Evolutionary conservation across 164 flowering plant species (phyloP), one percentile per base, ranked within the genome.

Genomic region (Kalanchoe fedtschenkoi): DNA sequence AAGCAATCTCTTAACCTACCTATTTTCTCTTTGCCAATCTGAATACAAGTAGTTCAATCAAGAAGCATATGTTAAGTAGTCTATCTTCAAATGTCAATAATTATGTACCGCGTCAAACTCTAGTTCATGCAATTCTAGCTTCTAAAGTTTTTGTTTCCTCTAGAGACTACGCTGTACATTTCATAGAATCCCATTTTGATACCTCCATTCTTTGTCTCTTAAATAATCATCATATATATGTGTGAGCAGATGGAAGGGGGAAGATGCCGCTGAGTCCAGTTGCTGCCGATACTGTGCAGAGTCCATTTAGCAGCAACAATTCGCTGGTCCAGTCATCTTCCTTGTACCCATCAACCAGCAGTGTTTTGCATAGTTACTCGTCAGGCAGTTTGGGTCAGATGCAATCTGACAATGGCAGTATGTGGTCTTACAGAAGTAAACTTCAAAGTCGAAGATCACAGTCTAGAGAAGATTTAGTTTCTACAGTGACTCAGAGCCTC

Each of bases 381-480:
- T 81, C 96, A 16, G 85, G 81, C 66, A 95, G 84, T 76, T 80
- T 95, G 71, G 93, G 91, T 35, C 95, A 91, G 74, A 87, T 88
- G 88, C 95, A 87, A 62, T 77, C 74, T 74, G 96, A 90, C 58
- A 79, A 74, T 60, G 71, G 71, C 76, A 74, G 71, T 63, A 77
- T 79, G 68, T 84, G 95, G 92, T 44, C 87, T 29, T 93, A 82
- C 71, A 77, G 97, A 75, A 53, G 95, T 72, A 91, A 90, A 64
- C 96, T 95, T 39, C 97, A 91, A 67, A 95, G 99, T 75, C 71
- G 99, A 74, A 79, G 99, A 74, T 95, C 99, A 64, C 97, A 91
- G 63, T 95, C 99, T 28, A 81, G 97, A 63, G 99, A 95, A 75
- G 99, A 95, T 71, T 96, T 95, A 28, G 79, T 47, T 67, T 84